These are phyloP conservation scores for Fusarium oxysporum DNA, from an alignment of 2,329 filamentous ascomycete species.

Conservation along the genomic window DNA sequence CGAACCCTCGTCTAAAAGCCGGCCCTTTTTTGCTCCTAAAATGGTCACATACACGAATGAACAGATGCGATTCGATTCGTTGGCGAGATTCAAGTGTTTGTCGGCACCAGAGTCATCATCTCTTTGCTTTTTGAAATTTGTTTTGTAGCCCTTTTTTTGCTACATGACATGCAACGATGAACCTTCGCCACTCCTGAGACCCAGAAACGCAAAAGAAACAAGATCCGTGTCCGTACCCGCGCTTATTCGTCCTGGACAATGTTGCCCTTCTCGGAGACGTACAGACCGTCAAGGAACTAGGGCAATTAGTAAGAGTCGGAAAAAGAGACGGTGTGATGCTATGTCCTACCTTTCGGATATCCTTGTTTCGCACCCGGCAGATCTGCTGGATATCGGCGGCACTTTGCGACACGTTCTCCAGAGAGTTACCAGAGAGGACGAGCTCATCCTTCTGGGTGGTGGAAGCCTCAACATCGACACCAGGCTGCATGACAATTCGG, in stretches of 20 bases:
- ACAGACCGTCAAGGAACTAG: conserved; percentile 99
- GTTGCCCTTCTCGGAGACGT: conserved; percentile 99
- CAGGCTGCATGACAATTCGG: conserved; percentile 86
- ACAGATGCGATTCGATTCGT: conserved; percentile 1
- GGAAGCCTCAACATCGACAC: conserved; percentile 91
- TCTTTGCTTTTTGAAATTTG: conserved; percentile 55
- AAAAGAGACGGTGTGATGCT: background rate
- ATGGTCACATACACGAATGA: conserved; percentile 35
- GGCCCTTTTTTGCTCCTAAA: conserved; percentile 28
- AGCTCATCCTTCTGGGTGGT: conserved; percentile 98
- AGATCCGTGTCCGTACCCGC: conserved; percentile 52
- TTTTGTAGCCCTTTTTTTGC: conserved; percentile 60
- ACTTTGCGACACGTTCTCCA: conserved; percentile 97
- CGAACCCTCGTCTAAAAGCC: conserved; percentile 42
- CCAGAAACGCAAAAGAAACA: conserved; percentile 70
- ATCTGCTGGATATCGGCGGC: conserved; percentile 99
- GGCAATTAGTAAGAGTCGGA: conserved; percentile 38
- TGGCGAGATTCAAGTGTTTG: conserved; percentile 32
- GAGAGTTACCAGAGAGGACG: conserved; percentile 89
- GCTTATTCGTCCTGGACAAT: conserved; percentile 80
- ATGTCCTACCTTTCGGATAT: conserved; percentile 93
- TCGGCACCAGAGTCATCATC: conserved; percentile 48
- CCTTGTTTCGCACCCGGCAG: conserved; percentile 99
- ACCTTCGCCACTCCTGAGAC: conserved; percentile 72
- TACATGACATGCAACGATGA: conserved; percentile 72